Base-by-base conservation (phyloP, 163 green algal species). In the Trebouxiophyceae sp. region DNA sequence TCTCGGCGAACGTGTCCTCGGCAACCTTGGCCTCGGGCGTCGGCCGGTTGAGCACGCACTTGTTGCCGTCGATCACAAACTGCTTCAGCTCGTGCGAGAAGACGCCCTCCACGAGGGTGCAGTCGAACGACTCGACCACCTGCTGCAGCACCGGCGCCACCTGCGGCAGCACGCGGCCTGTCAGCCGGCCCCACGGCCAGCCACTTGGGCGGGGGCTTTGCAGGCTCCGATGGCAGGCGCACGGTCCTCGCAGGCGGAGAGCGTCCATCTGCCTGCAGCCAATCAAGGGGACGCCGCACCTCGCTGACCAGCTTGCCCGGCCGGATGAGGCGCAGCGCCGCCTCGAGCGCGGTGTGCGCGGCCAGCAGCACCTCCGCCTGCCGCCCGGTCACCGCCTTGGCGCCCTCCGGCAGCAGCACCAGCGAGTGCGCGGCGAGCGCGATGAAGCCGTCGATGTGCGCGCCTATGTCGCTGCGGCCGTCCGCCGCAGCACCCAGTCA, bases 361-460 rank as follows among this genome's bases (percentile, higher is more conserved):
- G 87, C 88, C 33, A 77, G 73, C 23, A 98, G 79, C 8, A 92
- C 84, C 71, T 99, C 92, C 22, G 93, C 94, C 26, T 81, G 76
- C 56, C 68, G 74, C 54, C 91, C 93, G 0, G 70, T 93, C 6
- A 96, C 81, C 0, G 81, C 73, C 2, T 60, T 74, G 2, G 50
- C 72, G 6, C 45, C 65, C 24, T 72, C 71, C 4, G 63, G 58
- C 19, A 79, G 69, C 23, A 96, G 80, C 44, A 96, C 80, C 23
- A 96, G 29, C 5, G 93, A 95, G 54, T 89, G 80, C 2, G 91
- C 94, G 39, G 89, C 86, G 33, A 87, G 83, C 28, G 90, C 87
- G 50, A 96, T 93, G 80, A 95, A 98, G 57, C 94, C 94, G 65
- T 99, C 93, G 59, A 99, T 97, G 83, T 99, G 93, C 65, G 75